Conservation (phyloP, 179 eudicot genomes). For the Actinidia polygama region DNA sequence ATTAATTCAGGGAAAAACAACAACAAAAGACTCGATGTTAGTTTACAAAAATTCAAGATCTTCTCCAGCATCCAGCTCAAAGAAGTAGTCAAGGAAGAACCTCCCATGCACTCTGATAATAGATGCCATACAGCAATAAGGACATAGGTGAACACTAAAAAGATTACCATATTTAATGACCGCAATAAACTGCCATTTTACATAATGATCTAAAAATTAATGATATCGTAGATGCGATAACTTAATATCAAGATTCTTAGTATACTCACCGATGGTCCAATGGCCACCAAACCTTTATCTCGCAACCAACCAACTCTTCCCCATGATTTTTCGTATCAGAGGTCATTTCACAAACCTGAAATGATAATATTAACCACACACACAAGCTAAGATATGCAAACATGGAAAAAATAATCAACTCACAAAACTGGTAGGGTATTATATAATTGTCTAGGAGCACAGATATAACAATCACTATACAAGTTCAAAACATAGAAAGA, state of each 20-base stretch:
- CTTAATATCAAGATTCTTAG: constrained; percentile 5
- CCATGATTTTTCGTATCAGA: constrained; percentile 23
- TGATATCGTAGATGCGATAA: not conserved
- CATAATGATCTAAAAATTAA: not conserved
- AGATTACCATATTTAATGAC: not conserved
- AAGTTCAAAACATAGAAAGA: constrained; percentile 1
- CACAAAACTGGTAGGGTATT: not conserved
- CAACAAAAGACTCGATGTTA: not conserved
- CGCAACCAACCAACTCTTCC: constrained; percentile 46
- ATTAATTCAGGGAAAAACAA: no score
- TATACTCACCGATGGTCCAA: constrained; percentile 22
- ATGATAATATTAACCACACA: not conserved
- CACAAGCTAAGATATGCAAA: not conserved
- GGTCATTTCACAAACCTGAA: constrained; percentile 22
- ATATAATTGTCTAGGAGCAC: not conserved
- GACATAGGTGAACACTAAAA: not conserved
- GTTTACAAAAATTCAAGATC: not conserved
- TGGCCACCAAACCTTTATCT: constrained; percentile 58
- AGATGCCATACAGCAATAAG: not conserved
- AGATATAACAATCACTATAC: not conserved
- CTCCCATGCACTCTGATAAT: not conserved
- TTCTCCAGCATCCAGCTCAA: not conserved
- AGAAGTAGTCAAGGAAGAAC: not conserved
- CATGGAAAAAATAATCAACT: not conserved
- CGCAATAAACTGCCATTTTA: not conserved